A percentile compares a stretch with the other conserved stretches of the same genome.
phyloP scores from a whole-genome alignment of 169 alveolate species.

The Plasmodium knowlesi region DNA sequence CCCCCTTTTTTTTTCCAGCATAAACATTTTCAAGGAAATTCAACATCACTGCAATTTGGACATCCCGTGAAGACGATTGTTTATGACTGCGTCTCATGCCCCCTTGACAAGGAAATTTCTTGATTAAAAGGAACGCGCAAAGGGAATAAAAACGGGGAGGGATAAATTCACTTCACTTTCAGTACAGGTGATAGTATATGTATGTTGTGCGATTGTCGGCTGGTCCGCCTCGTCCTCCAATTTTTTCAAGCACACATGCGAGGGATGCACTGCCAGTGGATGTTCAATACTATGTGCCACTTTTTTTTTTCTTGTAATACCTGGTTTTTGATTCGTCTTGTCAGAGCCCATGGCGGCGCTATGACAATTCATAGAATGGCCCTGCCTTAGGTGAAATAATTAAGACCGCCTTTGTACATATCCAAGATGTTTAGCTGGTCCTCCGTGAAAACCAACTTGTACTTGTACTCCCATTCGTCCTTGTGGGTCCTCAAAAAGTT shows the following conservation, averaged over 20 bases:
- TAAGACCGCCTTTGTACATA: constrained; percentile 85
- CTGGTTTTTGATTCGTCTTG: neutral
- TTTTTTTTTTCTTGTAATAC: neutral
- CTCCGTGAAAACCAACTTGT: constrained; percentile 77
- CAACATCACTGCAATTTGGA: constrained; percentile 63
- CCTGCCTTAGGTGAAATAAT: constrained; percentile 79
- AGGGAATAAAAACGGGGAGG: neutral
- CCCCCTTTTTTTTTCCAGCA: constrained; percentile 23
- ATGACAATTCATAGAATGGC: neutral
- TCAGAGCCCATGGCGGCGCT: neutral
- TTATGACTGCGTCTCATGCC: neutral
- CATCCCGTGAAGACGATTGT: neutral
- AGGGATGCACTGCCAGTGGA: neutral
- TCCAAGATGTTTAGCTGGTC: constrained; percentile 83
- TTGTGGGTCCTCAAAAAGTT: constrained; percentile 85
- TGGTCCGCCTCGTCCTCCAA: neutral
- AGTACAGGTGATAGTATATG: neutral
- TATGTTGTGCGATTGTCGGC: neutral
- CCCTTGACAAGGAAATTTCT: neutral
- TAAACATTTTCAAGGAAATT: constrained; percentile 61
- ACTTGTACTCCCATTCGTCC: constrained; percentile 85
- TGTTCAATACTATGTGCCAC: neutral
- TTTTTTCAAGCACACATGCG: neutral
- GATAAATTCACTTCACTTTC: neutral
- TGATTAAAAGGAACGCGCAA: neutral